Conservation (phyloP, 768 basidiomycete species). For the Mycena amicta region DNA sequence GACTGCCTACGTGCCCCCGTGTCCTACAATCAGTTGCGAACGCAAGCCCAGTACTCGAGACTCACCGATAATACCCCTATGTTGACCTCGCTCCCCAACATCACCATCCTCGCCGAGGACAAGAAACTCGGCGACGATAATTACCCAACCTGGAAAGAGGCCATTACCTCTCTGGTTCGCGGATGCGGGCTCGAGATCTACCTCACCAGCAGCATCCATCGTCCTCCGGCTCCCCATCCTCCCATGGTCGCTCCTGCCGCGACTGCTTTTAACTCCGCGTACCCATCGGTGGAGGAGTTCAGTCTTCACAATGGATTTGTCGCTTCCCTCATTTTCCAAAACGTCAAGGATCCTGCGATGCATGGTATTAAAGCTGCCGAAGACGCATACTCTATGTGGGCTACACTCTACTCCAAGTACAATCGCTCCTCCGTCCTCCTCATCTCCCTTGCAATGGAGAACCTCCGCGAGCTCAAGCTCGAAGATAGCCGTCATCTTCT, state of each 20-base stretch:
- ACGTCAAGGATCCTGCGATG: neutral
- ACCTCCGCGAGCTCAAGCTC: neutral
- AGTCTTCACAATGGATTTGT: neutral
- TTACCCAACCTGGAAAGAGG: neutral
- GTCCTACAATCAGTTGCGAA: neutral
- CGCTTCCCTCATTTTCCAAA: neutral
- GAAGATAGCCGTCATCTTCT: neutral
- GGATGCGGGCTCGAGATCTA: slow-evolving; percentile 1
- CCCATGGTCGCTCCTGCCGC: too few species aligned
- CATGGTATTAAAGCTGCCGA: neutral
- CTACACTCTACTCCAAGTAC: neutral
- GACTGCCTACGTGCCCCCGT: neutral
- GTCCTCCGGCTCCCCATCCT: neutral
- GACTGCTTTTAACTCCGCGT: slow-evolving; percentile 9
- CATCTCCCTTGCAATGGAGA: neutral
- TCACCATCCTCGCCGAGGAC: neutral
- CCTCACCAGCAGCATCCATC: neutral
- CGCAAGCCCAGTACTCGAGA: neutral
- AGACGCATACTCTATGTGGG: neutral
- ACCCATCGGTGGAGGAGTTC: neutral
- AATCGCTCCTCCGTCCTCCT: slow-evolving; percentile 6
- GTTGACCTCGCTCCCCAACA: neutral
- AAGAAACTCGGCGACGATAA: slow-evolving; percentile 9
- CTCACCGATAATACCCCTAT: slow-evolving; percentile 4
- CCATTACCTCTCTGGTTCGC: neutral